Conservation (phyloP, 805 yeast genomes). For the Spathaspora sp. region DNA sequence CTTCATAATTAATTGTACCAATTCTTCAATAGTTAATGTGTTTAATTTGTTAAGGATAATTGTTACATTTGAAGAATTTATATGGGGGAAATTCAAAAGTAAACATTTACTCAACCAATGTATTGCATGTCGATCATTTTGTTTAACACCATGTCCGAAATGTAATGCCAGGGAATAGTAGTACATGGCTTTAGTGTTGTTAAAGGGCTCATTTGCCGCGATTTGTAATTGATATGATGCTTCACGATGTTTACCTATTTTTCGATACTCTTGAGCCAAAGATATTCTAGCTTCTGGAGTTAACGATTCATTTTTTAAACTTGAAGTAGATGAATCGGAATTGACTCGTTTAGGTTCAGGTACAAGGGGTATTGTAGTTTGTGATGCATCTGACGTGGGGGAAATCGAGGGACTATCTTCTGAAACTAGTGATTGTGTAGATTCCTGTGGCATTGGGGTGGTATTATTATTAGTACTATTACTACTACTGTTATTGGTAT, state of each 20-base stretch:
- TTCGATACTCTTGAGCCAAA: conserved; percentile 48
- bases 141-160: conserved; percentile 64
- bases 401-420: not conserved
- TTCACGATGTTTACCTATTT: conserved; percentile 59
- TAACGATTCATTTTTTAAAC: not conserved
- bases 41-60: conserved; percentile 21
- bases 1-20: conserved; percentile 21
- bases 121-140: conserved; percentile 51
- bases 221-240: conserved; percentile 65
- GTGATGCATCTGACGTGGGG: not conserved
- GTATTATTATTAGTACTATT: not conserved
- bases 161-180: conserved; percentile 65
- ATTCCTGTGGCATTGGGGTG: not conserved
- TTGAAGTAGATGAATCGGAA: conserved; percentile 2
- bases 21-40: conserved; percentile 24
- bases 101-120: conserved; percentile 56
- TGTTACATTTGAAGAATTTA: conserved; percentile 7
- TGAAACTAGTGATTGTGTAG: conserved; percentile 4
- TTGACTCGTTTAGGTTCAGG: not conserved
- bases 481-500: not conserved
- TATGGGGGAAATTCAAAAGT: conserved; percentile 10
- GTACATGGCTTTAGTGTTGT: conserved; percentile 57
- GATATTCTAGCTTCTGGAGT: conserved; percentile 32
- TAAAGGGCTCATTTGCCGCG: conserved; percentile 60
- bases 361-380: not conserved